phyloP scores from a whole-genome alignment of 805 yeast species.

The Pichia cephalocereana region DNA sequence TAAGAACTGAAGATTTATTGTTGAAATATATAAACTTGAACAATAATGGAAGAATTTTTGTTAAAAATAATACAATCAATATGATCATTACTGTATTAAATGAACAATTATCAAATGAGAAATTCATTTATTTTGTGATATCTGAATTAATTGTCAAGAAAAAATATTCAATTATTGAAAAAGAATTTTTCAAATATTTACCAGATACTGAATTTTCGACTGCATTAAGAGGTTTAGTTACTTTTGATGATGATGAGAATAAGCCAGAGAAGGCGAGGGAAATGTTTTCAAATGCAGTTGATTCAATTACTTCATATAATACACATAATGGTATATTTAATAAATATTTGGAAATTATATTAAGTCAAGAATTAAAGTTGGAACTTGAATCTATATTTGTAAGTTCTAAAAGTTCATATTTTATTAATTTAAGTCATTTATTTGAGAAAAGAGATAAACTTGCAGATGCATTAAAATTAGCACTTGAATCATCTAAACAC shows the following conservation, averaged over 20 bases:
- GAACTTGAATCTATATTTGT: slow-evolving; percentile 15
- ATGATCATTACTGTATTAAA: slow-evolving; percentile 13
- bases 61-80: slow-evolving; percentile 19
- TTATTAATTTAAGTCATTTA: slow-evolving; percentile 28
- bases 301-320: neutral
- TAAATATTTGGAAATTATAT: neutral
- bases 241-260: slow-evolving; percentile 7
- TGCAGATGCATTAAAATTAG: slow-evolving; percentile 29
- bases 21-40: slow-evolving; percentile 8
- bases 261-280: slow-evolving; percentile 21
- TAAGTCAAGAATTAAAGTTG: neutral
- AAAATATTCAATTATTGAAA: slow-evolving; percentile 5
- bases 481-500: slow-evolving; percentile 14
- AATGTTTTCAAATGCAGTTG: slow-evolving; percentile 19
- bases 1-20: slow-evolving; percentile 4
- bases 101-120: slow-evolving; percentile 11
- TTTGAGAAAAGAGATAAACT: slow-evolving; percentile 26
- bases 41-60: slow-evolving; percentile 17
- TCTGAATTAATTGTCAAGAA: slow-evolving; percentile 15
- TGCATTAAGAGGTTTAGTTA: neutral
- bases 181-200: slow-evolving; percentile 13
- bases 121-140: slow-evolving; percentile 16
- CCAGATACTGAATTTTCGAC: slow-evolving; percentile 10
- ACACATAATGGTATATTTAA: neutral
- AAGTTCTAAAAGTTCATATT: slow-evolving; percentile 28